Conservation (phyloP, 495 filamentous ascomycete genomes). For the Gamarada debralockiae region DNA sequence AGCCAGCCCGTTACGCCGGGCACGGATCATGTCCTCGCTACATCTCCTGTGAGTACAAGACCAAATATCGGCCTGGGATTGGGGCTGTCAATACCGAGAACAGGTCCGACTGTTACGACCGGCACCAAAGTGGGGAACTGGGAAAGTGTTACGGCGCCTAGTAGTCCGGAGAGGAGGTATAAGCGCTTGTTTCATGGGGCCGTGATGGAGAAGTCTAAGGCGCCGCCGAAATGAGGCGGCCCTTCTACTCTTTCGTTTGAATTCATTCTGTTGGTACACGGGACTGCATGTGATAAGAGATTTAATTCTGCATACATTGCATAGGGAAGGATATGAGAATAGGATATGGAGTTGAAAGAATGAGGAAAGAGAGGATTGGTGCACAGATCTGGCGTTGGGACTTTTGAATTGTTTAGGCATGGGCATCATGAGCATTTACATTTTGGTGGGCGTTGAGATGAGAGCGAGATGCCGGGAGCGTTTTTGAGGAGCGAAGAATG, state of each 20-base stretch:
- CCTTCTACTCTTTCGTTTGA: background rate
- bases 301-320: too few species aligned
- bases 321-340: too few species aligned
- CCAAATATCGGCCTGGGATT: background rate
- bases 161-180: constrained; percentile 16
- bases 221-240: background rate
- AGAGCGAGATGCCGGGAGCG: too few species aligned
- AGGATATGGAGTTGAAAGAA: too few species aligned
- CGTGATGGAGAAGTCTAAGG: background rate
- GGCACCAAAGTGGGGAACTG: background rate
- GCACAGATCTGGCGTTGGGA: constrained; percentile 1
- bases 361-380: background rate
- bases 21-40: constrained; percentile 19
- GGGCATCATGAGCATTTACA: too few species aligned
- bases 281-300: too few species aligned
- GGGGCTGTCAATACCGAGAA: too few species aligned
- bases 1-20: constrained; percentile 17
- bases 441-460: too few species aligned
- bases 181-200: constrained; percentile 7
- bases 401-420: background rate
- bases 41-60: constrained; percentile 5
- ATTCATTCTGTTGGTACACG: too few species aligned
- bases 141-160: constrained; percentile 3
- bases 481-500: too few species aligned
- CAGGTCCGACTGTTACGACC: background rate